Base-by-base conservation (phyloP, 257 asterid genomes). In the Schizonepeta tenuifolia region DNA sequence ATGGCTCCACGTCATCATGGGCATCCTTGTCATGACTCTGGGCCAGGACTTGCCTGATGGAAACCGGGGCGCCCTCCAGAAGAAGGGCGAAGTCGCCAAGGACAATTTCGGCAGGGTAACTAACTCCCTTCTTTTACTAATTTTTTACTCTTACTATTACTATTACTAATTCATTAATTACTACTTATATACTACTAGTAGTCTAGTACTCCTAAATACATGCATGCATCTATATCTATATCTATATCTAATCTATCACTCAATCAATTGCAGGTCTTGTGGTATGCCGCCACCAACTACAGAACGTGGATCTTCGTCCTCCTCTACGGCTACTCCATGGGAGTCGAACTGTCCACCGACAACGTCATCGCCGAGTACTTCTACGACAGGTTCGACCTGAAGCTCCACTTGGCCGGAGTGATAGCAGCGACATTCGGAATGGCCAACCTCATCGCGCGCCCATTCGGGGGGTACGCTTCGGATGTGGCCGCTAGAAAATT, bases 1-100 rank as follows among this genome's bases (percentile, higher is more conserved):
- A 0, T 85, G 88, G 86, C 82, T 85, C 10, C 92, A 89, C 36
- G 67, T 86, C 0, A 67, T 89, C 43, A 85, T 85, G 87, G 96
- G 96, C 2, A 65, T 86, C 43, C 26, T 83, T 54, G 96, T 89
- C 0, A 53, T 89, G 31, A 85, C 87, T 8, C 81, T 88, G 18
- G 95, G 95, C 0, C 95, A 88, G 59, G 92, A 88, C 58, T 71
- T 88, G 78, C 95, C 92, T 0, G 95, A 88, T 69, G 95, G 95
- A 2, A 88, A 88, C 51, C 87, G 82, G 0, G 12, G 82, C 10
- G 21, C 79, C 0, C 67, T 83, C 1, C 88, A 89, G 56, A 85
- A 86, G 85, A 83, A 74, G 72, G 96, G 96, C 14, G 50, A 72
- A 1, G 88, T 82, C 24, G 57, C 78, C 2, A 85, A 75, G 70